Evolutionary conservation across 345 rosid species (phyloP), one percentile per base, ranked within the genome.

Genomic region (Leavenworthia alabamica): DNA sequence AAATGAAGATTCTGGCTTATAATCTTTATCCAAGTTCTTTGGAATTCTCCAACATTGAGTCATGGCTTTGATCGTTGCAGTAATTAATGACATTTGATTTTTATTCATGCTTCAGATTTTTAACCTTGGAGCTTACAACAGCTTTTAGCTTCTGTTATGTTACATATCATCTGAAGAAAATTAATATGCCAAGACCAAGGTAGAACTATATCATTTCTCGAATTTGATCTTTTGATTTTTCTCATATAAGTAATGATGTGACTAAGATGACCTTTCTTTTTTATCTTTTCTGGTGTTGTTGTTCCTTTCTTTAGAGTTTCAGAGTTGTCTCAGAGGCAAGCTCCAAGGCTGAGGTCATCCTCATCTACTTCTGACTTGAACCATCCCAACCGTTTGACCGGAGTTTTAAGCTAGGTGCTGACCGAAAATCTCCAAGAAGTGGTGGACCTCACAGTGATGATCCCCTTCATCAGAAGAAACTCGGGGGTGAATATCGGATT

Each of bases 111-210:
- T n/a, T n/a, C n/a, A n/a, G n/a, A n/a, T n/a, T n/a, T n/a, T n/a
- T n/a, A n/a, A n/a, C n/a, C 57, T 48, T 71, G 19, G 23, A 56
- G 52, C 49, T 24, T 53, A 49, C 60, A 40, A 1, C 54, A 67
- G 46, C 37, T 39, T n/a, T 36, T 16, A 19, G 69, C 35, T 43
- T 44, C 53, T 14, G 36, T 55, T 49, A 46, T 13, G 27, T 22
- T 39, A 15, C 14, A 15, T 14, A 23, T 48, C 19, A 14, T 54
- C 52, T 8, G 29, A 32, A 26, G 6, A 41, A 51, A 8, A 22
- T 15, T 28, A 68, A 78, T 44, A 89, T 89, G 98, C 91, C 88
- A 22, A 80, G 88, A 78, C 82, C 90, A 71, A 89, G 95, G 97
- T 92, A 49, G 71, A 75, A 40, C 52, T 63, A 32, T n/a, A n/a